Conservation (phyloP, 129 eudicot species). For the Solidago caesia region DNA sequence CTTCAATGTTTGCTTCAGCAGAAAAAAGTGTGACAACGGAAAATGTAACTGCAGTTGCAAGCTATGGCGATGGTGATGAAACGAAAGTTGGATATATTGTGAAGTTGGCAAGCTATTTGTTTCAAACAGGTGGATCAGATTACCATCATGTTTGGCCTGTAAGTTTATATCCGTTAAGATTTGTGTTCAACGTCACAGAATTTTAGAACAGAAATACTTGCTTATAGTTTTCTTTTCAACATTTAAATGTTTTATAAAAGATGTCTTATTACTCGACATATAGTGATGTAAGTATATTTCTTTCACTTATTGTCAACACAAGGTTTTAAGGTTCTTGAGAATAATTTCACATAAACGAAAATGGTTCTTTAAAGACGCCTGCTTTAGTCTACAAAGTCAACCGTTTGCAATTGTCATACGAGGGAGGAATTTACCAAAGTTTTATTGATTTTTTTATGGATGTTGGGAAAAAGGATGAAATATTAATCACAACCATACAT, state of each 20-base stretch:
- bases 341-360: not conserved
- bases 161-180: slow-evolving; percentile 27
- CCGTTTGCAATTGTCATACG: slow-evolving; percentile 6
- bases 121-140: slow-evolving; percentile 59
- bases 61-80: slow-evolving; percentile 21
- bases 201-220: not conserved
- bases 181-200: not conserved
- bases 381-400: slow-evolving; percentile 3
- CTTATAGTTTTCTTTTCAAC: not conserved
- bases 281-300: not conserved
- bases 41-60: slow-evolving; percentile 9
- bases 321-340: not conserved
- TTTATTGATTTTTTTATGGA: no score
- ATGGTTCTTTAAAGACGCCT: not conserved
- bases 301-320: not conserved
- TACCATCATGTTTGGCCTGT: slow-evolving; percentile 99
- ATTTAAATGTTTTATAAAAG: not conserved
- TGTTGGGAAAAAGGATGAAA: no score
- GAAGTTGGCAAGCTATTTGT: slow-evolving; percentile 47
- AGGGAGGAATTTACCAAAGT: not conserved
- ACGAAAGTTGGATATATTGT: slow-evolving; percentile 30
- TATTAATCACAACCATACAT: not conserved
- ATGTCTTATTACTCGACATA: not conserved
- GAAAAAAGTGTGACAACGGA: slow-evolving; percentile 45
- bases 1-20: slow-evolving; percentile 64